Evolutionary conservation across 169 alveolate genomes (phyloP).

Genomic region (Plasmodium adleri): DNA sequence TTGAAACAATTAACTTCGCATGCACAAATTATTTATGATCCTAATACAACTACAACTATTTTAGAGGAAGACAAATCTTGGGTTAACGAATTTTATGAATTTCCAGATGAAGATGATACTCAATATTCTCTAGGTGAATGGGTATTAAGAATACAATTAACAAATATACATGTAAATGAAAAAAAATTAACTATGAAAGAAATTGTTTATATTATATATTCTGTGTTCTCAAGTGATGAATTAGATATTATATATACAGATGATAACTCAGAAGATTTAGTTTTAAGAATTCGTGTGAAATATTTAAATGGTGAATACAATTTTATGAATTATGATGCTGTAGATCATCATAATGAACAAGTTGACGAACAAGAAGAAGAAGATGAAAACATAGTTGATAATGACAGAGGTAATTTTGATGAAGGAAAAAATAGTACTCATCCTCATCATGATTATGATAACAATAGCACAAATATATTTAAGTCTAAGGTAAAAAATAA

Average conservation of each 20-base stretch:
- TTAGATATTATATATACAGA: slow-evolving; percentile 96
- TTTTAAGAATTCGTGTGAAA: slow-evolving; percentile 94
- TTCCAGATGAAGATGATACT: slow-evolving; percentile 95
- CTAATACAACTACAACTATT: slow-evolving; percentile 95
- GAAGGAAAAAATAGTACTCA: too few species aligned
- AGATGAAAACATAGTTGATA: not conserved
- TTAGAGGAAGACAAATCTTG: slow-evolving; percentile 94
- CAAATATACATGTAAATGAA: slow-evolving; percentile 95
- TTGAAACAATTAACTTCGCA: slow-evolving; percentile 93
- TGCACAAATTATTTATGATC: slow-evolving; percentile 97
- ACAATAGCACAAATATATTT: slow-evolving; percentile 8
- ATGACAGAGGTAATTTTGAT: not conserved
- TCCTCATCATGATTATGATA: slow-evolving; percentile 3
- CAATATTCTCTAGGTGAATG: slow-evolving; percentile 93
- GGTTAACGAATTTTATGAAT: slow-evolving; percentile 96
- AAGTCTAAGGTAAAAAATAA: slow-evolving; percentile 15
- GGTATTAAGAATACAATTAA: slow-evolving; percentile 96
- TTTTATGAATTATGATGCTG: slow-evolving; percentile 75
- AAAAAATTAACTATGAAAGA: slow-evolving; percentile 96
- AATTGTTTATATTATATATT: slow-evolving; percentile 92
- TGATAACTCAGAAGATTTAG: slow-evolving; percentile 96
- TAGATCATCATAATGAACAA: slow-evolving; percentile 26
- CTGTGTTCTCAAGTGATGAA: slow-evolving; percentile 92
- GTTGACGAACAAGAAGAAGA: slow-evolving; percentile 68
- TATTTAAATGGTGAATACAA: slow-evolving; percentile 80